Base-by-base conservation (phyloP, 2,329 filamentous ascomycete species). In the Thielaviopsis punctulata region DNA sequence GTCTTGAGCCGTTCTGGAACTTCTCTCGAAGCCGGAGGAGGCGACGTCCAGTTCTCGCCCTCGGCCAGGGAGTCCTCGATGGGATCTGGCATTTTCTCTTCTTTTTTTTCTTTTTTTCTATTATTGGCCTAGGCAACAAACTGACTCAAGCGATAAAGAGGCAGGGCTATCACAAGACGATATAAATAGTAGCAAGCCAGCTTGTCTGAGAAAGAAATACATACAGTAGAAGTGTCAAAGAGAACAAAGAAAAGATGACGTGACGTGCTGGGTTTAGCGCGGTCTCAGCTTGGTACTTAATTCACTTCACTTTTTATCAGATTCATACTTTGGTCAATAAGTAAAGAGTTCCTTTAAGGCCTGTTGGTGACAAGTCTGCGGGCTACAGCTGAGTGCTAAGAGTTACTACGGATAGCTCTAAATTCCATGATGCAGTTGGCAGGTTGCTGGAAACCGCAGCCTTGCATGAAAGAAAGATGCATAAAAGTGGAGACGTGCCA, bases 21-120 rank as follows among this genome's bases (percentile, higher is more conserved):
- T 61, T 63, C 58, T 61, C 64, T 24, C 62, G 61, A 39, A 58
- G 62, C 57, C 39, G 59, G 57, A 46, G 44, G 24, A 33, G 69
- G 68, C 9, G 72, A 75, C 36, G 66, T 64, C 66, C 71, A 73
- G 49, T 72, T 49, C 24, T 55, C 65, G 55, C 72, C 65, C 41
- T 68, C 71, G n/a, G 67, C 64, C 55, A 74, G 68, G 23, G 71
- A 73, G 57, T 69, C 65, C 54, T 72, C 66, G 45, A 63, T 62
- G 50, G 68, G 60, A 61, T 71, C 70, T 33, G 68, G 64, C 71
- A 75, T 74, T 55, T 52, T 19, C 27, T 13, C 23, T 10, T 33
- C 10, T 10, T 27, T 27, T 36, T 8, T 33, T 8, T 10, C 8
- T 33, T 33, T 4, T 33, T 33, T 33, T 33, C 4, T 33, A 10